Evolutionary conservation across 345 rosid genomes (phyloP), one percentile per base, ranked within the genome.

Genomic region (Bruguiera parviflora): DNA sequence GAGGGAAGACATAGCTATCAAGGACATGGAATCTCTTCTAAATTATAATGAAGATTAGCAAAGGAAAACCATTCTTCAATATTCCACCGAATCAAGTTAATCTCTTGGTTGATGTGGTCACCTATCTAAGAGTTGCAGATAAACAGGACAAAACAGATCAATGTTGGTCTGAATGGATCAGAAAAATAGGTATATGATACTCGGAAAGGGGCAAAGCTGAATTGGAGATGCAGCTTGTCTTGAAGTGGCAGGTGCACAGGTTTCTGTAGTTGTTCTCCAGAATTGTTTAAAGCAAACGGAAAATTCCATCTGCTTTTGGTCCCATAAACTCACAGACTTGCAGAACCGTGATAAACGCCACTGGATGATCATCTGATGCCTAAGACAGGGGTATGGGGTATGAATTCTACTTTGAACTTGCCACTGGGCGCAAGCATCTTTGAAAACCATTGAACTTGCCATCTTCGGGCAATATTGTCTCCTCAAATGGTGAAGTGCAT

Each of bases 1-100:
- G 49, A 51, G 68, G 65, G 76, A 72, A 62, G 84, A 83, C 29
- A 70, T 68, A 75, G 72, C 71, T 9, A 67, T 65, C 35, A 58
- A 58, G 9, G 75, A 83, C 61, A 62, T 67, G 49, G 80, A 35
- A 72, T 72, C 46, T 66, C 66, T 79, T 73, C 29, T 70, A 61
- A 56, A 63, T 68, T 67, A 70, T 43, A 29, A 65, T 72, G 78
- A 68, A 37, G 74, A 75, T 60, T 61, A 57, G 37, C 22, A 32
- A 61, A 55, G 58, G 47, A 55, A 39, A 56, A 64, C 35, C 19
- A 0, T 49, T 1, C 35, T 51, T 61, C 47, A 47, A 5, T 49
- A 13, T 16, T 9, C 18, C 31, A 29, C 15, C 22, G n/a, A 56
- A 6, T 56, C 22, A 5, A 55, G 53, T 24, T 33, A 13, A 3